Evolutionary conservation across 2,329 filamentous ascomycete species (phyloP), one percentile per base, ranked within the genome.

Genomic region (Aspergillus puulaauensis): DNA sequence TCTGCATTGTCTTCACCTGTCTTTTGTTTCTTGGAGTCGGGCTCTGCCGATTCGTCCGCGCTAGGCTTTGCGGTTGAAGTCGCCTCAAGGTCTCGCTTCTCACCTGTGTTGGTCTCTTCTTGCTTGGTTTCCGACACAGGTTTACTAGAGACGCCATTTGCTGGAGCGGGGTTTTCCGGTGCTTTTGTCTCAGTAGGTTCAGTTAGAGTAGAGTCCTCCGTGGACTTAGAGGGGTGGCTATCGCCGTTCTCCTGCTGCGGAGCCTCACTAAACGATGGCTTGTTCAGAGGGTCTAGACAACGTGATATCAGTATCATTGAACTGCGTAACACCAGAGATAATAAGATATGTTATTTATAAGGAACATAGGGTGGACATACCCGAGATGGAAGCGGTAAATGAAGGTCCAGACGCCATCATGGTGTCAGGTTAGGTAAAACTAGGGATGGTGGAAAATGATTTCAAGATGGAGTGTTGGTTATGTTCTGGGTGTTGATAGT

Each of bases 1-100:
- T 58, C 47, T 21, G 47, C 17, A 15, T 54, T 9, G 39, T 63
- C 53, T 4, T 48, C 45, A 31, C 65, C 64, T 12, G 64, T 68
- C 60, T 73, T 77, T 51, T 70, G 70, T 58, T 75, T 76, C 61
- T 77, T 76, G n/a, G 58, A 40, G 7, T 65, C 59, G 14, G 69
- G 68, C 47, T 70, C 68, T 6, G 60, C 60, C 2, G 60, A 31
- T 33, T 63, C 45, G 41, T 62, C 62, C 9, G 54, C 19, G 35
- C 19, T 53, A 51, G 61, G 31, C 8, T 68, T 61, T 3, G 57
- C 56, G 7, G 57, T 21, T 33, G 61, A 19, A 35, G 52, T 57
- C 5, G 59, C 46, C 15, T 65, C 61, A 46, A 63, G 61, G 14
- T 66, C 66, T 24, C 68, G 68, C 56, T 71, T 71, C 23, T 66